phyloP scores from a whole-genome alignment of 108 stramenopile species.

The Nannochloropsis granulata region DNA sequence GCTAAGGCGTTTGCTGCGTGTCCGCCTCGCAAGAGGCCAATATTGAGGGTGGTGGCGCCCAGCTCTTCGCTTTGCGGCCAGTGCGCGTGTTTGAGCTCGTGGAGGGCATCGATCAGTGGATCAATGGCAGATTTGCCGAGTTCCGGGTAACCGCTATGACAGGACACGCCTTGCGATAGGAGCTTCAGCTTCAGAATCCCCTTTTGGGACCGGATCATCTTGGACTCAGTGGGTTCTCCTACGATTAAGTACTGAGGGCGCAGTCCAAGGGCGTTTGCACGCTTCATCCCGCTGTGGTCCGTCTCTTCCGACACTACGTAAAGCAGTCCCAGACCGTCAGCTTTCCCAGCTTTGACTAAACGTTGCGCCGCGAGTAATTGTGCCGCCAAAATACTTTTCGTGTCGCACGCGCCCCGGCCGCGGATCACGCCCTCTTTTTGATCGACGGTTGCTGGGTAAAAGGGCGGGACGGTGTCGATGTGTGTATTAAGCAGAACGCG shows the following conservation, averaged over 20 bases:
- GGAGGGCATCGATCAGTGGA: conserved; percentile 14
- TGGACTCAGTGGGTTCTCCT: conserved; percentile 21
- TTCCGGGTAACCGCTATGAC: conserved; percentile 29
- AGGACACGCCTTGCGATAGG: conserved; percentile 14
- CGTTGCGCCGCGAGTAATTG: conserved; percentile 25
- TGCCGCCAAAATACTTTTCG: not conserved
- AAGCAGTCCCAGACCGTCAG: conserved; percentile 13
- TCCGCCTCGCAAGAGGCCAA: conserved; percentile 21
- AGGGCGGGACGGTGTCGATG: conserved; percentile 26
- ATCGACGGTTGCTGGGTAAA: not conserved
- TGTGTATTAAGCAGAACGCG: conserved; percentile 30
- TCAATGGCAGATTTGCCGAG: conserved; percentile 20
- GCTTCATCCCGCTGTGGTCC: conserved; percentile 29
- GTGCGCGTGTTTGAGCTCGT: not conserved
- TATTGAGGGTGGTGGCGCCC: conserved; percentile 27
- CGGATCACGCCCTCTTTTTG: conserved; percentile 5
- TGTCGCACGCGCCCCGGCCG: conserved; percentile 30
- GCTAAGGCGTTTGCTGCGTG: conserved; percentile 34
- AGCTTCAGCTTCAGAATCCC: conserved; percentile 24
- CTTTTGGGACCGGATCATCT: conserved; percentile 19
- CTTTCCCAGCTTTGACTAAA: conserved; percentile 6
- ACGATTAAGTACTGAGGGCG: conserved; percentile 19
- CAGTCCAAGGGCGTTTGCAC: conserved; percentile 21
- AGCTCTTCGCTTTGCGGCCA: conserved; percentile 32
- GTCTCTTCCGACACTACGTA: conserved; percentile 36